These are phyloP conservation scores for Cetradonia linearis DNA, from an alignment of 495 filamentous ascomycete genomes.

Conservation along the genomic window DNA sequence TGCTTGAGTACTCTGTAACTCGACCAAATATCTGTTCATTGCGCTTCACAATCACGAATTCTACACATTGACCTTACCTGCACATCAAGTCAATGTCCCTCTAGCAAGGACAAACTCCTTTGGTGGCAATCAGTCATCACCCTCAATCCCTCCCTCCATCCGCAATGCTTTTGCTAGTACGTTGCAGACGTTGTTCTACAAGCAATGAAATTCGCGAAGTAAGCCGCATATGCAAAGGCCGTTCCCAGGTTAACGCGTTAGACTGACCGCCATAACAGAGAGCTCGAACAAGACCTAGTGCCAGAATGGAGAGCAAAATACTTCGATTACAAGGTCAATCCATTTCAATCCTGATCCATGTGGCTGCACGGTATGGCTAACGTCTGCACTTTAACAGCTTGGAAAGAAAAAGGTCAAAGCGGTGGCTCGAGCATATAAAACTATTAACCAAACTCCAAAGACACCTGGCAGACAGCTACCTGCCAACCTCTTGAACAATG, in stretches of 20 bases:
- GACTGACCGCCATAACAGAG: constrained; percentile 37
- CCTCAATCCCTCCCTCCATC: not conserved
- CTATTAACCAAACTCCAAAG: constrained; percentile 46
- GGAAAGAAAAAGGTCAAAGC: constrained; percentile 88
- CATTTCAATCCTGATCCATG: not conserved
- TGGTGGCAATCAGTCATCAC: not conserved
- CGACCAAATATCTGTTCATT: not conserved
- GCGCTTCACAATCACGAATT: constrained; percentile 4
- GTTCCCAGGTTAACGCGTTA: constrained; percentile 11
- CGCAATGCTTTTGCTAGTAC: constrained; percentile 22
- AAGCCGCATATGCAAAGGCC: constrained; percentile 22
- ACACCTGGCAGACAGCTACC: constrained; percentile 34
- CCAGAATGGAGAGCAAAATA: constrained; percentile 92
- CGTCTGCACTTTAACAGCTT: constrained; percentile 28
- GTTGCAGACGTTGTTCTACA: constrained; percentile 2
- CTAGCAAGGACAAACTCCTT: not conserved
- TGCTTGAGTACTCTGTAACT: not conserved
- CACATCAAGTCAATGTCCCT: not conserved
- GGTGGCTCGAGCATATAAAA: constrained; percentile 57
- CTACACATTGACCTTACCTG: constrained; percentile 8
- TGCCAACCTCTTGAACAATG: constrained; percentile 22
- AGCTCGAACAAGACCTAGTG: constrained; percentile 76
- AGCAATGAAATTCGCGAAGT: constrained; percentile 57
- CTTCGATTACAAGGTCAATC: constrained; percentile 70
- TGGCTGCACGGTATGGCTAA: constrained; percentile 1